Percentiles rank a stretch among this genome's conserved stretches.
Conservation (phyloP, 1,284 basidiomycete species). For the Omphalotus olearius region DNA sequence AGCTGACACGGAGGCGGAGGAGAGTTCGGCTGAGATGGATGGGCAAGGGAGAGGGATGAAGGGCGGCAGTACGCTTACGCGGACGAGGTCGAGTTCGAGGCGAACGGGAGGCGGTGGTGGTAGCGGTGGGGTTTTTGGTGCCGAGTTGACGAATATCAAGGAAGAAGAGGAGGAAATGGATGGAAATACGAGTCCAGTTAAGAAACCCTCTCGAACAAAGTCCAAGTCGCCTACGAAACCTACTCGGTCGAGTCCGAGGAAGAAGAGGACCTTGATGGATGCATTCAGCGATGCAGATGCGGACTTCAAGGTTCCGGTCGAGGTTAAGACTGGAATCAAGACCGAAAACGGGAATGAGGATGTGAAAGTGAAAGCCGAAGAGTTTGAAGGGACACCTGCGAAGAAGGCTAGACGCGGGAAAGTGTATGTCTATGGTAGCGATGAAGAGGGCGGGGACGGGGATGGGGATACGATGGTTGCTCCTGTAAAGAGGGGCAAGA, state of each 20-base stretch:
- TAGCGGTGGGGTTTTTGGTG: background rate
- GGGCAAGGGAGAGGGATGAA: background rate
- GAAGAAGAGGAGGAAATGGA: slow-evolving; percentile 1
- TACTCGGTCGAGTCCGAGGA: background rate
- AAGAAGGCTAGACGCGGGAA: background rate
- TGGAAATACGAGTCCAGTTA: background rate
- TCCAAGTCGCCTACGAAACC: background rate
- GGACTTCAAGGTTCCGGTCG: slow-evolving; percentile 18
- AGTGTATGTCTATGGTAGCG: background rate
- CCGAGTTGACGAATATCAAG: slow-evolving; percentile 11
- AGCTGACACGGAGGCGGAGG: slow-evolving; percentile 4
- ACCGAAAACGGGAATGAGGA: no score
- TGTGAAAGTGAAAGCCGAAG: background rate
- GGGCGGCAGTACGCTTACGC: background rate
- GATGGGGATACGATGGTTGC: background rate
- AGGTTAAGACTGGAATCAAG: background rate
- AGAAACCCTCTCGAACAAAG: background rate
- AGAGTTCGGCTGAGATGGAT: background rate
- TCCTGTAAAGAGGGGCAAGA: slow-evolving; percentile 2
- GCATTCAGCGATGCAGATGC: slow-evolving; percentile 11
- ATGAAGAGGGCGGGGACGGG: background rate
- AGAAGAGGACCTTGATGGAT: background rate
- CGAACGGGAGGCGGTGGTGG: no score
- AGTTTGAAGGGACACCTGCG: background rate
- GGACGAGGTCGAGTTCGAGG: no score